Percentiles rank a stretch among this genome's conserved stretches.
These are phyloP conservation scores for Prototheca wickerhamii DNA, from an alignment of 163 green algal genomes.

Conservation along the genomic window DNA sequence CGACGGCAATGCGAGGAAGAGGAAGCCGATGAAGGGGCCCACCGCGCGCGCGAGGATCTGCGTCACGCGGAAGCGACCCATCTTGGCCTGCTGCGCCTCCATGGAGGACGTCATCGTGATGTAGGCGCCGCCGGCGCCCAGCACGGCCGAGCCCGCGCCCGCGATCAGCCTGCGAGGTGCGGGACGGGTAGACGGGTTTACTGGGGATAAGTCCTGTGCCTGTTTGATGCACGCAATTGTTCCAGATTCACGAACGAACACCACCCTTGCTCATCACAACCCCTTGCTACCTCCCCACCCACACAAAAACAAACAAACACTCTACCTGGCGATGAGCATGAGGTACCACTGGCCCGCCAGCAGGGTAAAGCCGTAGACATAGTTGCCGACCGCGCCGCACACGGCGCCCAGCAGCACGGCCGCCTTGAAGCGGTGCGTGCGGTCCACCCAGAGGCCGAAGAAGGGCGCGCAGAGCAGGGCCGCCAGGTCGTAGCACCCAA, in stretches of 20 bases:
- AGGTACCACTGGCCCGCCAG: conserved; percentile 4
- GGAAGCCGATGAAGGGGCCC: conserved; percentile 24
- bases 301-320: too few species aligned
- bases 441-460: conserved; percentile 20
- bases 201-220: too few species aligned
- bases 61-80: conserved; percentile 18
- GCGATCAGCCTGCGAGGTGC: conserved; percentile 10
- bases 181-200: conserved; percentile 4
- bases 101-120: conserved; percentile 20
- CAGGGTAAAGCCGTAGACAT: conserved; percentile 18
- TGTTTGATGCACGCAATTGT: too few species aligned
- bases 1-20: conserved; percentile 27
- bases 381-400: conserved; percentile 14
- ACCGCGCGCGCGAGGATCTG: conserved; percentile 21
- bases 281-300: too few species aligned
- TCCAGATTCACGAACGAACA: too few species aligned
- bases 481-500: conserved; percentile 20
- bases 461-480: conserved; percentile 17
- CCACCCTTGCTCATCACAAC: too few species aligned
- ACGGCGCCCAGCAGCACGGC: conserved; percentile 2
- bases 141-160: conserved; percentile 15
- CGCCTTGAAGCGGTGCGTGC: conserved; percentile 10
- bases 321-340: conserved; percentile 10
- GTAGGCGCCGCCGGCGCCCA: conserved; percentile 21
- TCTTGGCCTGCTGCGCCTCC: conserved; percentile 8